phyloP scores from a whole-genome alignment of 441 rosid species.

The Gossypium schwendimanii region DNA sequence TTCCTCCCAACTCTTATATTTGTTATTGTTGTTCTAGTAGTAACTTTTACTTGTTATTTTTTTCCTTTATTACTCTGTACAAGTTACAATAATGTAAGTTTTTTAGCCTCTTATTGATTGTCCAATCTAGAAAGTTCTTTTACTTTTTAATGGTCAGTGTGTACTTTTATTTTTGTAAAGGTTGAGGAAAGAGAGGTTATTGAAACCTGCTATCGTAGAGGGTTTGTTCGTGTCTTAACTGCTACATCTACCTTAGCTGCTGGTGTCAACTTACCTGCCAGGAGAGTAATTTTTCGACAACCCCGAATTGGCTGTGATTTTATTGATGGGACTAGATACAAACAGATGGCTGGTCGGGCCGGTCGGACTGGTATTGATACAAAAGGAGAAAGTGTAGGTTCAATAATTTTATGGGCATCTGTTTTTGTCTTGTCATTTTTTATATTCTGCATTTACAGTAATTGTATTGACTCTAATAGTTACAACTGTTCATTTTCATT shows the following conservation, averaged over 20 bases:
- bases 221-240: conserved; percentile 82
- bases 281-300: conserved; percentile 97
- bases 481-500: conserved; percentile 5
- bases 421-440: conserved; percentile 6
- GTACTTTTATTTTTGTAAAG: conserved; percentile 32
- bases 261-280: conserved; percentile 95
- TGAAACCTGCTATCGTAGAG: conserved; percentile 88
- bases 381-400: conserved; percentile 95
- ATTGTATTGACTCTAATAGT: background rate
- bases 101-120: background rate
- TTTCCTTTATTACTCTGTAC: conserved; percentile 1
- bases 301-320: conserved; percentile 94
- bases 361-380: conserved; percentile 99
- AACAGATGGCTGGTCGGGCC: conserved; percentile 98
- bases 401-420: conserved; percentile 3
- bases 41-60: background rate
- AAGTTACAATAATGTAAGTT: background rate
- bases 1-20: conserved; percentile 21
- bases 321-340: conserved; percentile 95
- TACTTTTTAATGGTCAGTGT: conserved; percentile 3
- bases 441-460: conserved; percentile 1
- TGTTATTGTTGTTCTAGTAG: background rate
- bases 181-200: conserved; percentile 97
- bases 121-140: background rate
- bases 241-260: conserved; percentile 99